Base-by-base conservation (phyloP, 1,139 yeast species). In the Lodderomyces margitis region DNA sequence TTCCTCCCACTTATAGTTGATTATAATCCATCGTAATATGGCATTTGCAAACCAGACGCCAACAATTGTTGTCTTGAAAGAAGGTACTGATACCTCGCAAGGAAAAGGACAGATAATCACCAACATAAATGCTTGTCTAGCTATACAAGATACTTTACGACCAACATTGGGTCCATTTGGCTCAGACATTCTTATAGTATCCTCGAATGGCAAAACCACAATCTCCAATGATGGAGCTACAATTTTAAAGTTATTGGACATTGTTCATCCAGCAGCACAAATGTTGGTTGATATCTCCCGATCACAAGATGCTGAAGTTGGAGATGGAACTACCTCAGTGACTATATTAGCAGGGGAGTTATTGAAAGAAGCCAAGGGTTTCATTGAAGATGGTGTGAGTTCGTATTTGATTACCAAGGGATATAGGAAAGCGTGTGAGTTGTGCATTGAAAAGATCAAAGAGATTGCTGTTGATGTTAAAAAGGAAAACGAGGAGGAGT, bases 141-240 rank as follows among this genome's bases (percentile, higher is more conserved):
- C 98, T 25, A 88, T 92, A 53, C 98, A 92, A 69, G 98, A 92
- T 55, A 88, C 98, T 28, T 75, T 92, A 57, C 85, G 87, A 56
- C 91, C 98, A 38, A 92, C 99, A 0, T 74, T 92, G 52, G 99
- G 99, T 2, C 99, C 99, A 35, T 77, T 92, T 56, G 99, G 99
- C 27, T 87, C 96, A 21, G 99, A 92, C 65, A 91, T 92, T 50
- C 70, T 92, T 57, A 81, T 92, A 54, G 97, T 89, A 35, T 81
- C 84, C 33, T 76, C 84, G 19, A 81, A 78, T 55, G 96, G 96
- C 43, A 84, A 80, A 54, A 87, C 98, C 37, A 92, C 98, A 23
- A 91, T 92, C 51, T 89, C 98, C 32, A 92, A 92, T 64, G 99
- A 92, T 61, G 99, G 98, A 46, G 98, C 98, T 39, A 94, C 99